Conservation (phyloP, 2,329 filamentous ascomycete genomes). For the Xylaria sp. region DNA sequence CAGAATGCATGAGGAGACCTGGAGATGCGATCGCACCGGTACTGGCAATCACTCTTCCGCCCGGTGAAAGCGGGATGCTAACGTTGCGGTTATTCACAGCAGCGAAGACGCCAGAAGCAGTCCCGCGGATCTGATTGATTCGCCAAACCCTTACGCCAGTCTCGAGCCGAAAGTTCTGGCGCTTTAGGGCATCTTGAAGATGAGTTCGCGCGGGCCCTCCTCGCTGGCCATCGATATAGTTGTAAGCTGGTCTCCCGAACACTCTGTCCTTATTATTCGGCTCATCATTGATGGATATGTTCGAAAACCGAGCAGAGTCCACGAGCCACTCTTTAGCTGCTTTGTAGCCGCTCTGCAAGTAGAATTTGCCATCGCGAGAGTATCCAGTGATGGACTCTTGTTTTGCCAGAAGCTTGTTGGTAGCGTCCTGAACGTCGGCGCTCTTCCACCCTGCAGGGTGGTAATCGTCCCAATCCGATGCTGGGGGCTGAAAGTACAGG, state of each 20-base stretch:
- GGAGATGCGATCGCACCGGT: conserved; percentile 51
- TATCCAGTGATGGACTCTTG: conserved; percentile 58
- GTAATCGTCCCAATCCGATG: conserved; percentile 63
- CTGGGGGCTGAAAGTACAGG: conserved; percentile 64
- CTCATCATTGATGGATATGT: conserved; percentile 59
- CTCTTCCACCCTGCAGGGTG: conserved; percentile 63
- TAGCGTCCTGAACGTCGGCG: conserved; percentile 59
- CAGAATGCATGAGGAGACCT: conserved; percentile 54
- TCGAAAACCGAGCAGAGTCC: conserved; percentile 57
- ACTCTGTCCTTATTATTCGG: conserved; percentile 59
- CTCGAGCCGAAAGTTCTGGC: conserved; percentile 57
- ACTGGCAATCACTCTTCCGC: conserved; percentile 51
- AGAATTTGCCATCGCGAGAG: conserved; percentile 58
- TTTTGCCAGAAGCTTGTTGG: conserved; percentile 55
- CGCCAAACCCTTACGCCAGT: conserved; percentile 57
- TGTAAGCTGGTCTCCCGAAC: conserved; percentile 60
- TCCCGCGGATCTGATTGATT: conserved; percentile 54
- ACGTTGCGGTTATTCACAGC: conserved; percentile 48
- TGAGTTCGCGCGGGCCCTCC: conserved; percentile 62
- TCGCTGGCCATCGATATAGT: conserved; percentile 61
- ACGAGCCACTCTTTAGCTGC: conserved; percentile 63
- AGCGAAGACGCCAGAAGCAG: conserved; percentile 57
- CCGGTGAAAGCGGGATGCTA: conserved; percentile 46
- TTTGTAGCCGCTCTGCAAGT: conserved; percentile 60
- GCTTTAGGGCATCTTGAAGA: conserved; percentile 57